phyloP scores from a whole-genome alignment of 1,139 yeast genomes.

The Petasospora fabianii region DNA sequence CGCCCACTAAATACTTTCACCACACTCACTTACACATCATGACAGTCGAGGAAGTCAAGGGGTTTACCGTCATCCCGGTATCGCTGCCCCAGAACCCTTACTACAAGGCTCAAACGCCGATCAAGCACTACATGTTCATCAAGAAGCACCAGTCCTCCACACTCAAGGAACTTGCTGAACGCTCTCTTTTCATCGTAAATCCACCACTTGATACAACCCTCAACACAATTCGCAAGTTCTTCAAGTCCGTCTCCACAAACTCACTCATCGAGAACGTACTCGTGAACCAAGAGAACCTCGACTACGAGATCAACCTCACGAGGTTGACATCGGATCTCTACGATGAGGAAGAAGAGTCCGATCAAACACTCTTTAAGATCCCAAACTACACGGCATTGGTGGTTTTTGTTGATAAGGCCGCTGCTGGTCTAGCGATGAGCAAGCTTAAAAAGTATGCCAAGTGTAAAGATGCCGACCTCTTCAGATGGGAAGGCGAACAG shows the following conservation, averaged over 20 bases:
- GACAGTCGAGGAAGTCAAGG: conserved; percentile 28
- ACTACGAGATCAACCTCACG: conserved; percentile 57
- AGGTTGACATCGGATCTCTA: conserved; percentile 59
- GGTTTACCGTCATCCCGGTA: conserved; percentile 37
- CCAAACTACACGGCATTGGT: conserved; percentile 75
- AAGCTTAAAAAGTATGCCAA: conserved; percentile 52
- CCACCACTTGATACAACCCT: conserved; percentile 62
- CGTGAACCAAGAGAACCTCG: conserved; percentile 36
- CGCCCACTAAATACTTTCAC: too few relatives aligned
- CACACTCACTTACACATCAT: neutral
- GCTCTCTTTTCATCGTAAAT: conserved; percentile 71
- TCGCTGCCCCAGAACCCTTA: conserved; percentile 27
- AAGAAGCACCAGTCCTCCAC: conserved; percentile 54
- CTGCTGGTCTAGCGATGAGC: conserved; percentile 61
- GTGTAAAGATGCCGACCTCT: conserved; percentile 22
- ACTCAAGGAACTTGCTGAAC: conserved; percentile 38
- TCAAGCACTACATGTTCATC: conserved; percentile 49
- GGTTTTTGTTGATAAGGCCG: conserved; percentile 71
- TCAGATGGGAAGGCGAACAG: conserved; percentile 31
- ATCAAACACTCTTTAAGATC: conserved; percentile 39
- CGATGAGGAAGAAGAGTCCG: conserved; percentile 31
- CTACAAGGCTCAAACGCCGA: conserved; percentile 18
- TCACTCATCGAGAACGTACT: conserved; percentile 53
- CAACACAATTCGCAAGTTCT: conserved; percentile 50
- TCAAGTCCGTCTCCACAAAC: conserved; percentile 57